Evolutionary conservation across 2,329 filamentous ascomycete genomes (phyloP).

Genomic region (Rhynchosporium secalis): DNA sequence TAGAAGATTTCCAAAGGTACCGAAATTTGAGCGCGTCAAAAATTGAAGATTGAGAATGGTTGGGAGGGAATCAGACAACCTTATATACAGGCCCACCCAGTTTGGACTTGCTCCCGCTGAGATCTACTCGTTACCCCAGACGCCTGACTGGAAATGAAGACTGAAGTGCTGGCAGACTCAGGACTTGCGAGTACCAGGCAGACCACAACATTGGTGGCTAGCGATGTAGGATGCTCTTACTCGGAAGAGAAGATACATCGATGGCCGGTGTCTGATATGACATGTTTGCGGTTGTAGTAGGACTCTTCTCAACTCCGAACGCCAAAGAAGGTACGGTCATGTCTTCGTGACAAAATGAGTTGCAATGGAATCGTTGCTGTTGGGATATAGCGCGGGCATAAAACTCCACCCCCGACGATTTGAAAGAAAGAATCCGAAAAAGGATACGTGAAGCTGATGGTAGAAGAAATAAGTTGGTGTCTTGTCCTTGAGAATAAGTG

Average conservation of each 20-base stretch:
- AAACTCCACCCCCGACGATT: neutral
- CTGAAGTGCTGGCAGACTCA: slow-evolving; percentile 4
- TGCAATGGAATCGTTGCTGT: slow-evolving; percentile 5
- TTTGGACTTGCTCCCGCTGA: no score
- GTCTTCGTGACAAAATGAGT: slow-evolving; percentile 10
- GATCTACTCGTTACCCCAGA: no score
- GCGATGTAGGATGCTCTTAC: no score
- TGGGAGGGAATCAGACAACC: no score
- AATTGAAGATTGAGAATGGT: neutral
- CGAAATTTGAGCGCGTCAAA: neutral
- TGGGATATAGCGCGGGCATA: slow-evolving; percentile 9
- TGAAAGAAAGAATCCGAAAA: neutral
- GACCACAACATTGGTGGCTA: no score
- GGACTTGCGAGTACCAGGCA: no score
- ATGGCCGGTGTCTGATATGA: no score
- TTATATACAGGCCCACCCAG: no score
- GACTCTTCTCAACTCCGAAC: neutral
- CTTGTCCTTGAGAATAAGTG: neutral
- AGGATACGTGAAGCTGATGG: neutral
- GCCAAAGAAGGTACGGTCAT: slow-evolving; percentile 6
- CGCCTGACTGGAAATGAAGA: neutral
- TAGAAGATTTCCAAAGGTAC: neutral
- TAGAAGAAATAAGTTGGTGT: neutral
- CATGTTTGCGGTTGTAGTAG: neutral
- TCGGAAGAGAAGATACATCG: no score